These are phyloP conservation scores for Trametopsis cervina DNA, from an alignment of 768 basidiomycete genomes.

Conservation along the genomic window DNA sequence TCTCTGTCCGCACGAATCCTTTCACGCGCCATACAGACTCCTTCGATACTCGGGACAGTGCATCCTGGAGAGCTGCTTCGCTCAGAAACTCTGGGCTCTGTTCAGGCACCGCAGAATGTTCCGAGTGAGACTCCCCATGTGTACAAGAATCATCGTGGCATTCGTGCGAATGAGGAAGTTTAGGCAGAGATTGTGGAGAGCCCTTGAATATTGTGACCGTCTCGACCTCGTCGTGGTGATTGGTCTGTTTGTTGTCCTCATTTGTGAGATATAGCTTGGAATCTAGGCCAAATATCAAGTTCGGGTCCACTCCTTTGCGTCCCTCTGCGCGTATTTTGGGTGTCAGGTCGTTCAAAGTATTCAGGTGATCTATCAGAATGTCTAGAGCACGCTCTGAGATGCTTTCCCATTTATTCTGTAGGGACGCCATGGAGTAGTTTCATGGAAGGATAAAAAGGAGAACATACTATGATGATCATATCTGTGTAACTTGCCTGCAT, in stretches of 20 bases:
- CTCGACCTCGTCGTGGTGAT: conserved; percentile 82
- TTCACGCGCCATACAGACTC: conserved; percentile 80
- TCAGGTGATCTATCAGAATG: conserved; percentile 76
- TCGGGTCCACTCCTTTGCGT: conserved; percentile 62
- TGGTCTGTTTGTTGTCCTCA: conserved; percentile 4
- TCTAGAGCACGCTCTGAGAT: conserved; percentile 75
- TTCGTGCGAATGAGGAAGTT: conserved; percentile 18
- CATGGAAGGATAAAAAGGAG: too few relatives aligned
- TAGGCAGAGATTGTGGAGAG: conserved; percentile 14
- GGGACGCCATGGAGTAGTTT: neutral
- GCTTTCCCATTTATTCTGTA: conserved; percentile 87
- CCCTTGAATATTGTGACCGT: conserved; percentile 57
- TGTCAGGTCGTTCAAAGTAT: conserved; percentile 85
- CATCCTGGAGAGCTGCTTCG: conserved; percentile 30
- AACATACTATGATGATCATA: conserved; percentile 72
- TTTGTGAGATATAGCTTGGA: conserved; percentile 59
- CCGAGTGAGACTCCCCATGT: neutral
- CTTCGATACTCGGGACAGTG: conserved; percentile 50
- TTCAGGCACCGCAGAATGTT: neutral
- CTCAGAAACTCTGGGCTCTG: neutral
- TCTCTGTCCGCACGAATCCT: conserved; percentile 62
- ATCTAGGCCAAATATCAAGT: conserved; percentile 83
- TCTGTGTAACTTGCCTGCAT: conserved; percentile 97
- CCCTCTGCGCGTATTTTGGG: conserved; percentile 73
- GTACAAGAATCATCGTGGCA: conserved; percentile 5